Base-by-base conservation (phyloP, 2,329 filamentous ascomycete genomes). In the Talaromyces atroroseus region DNA sequence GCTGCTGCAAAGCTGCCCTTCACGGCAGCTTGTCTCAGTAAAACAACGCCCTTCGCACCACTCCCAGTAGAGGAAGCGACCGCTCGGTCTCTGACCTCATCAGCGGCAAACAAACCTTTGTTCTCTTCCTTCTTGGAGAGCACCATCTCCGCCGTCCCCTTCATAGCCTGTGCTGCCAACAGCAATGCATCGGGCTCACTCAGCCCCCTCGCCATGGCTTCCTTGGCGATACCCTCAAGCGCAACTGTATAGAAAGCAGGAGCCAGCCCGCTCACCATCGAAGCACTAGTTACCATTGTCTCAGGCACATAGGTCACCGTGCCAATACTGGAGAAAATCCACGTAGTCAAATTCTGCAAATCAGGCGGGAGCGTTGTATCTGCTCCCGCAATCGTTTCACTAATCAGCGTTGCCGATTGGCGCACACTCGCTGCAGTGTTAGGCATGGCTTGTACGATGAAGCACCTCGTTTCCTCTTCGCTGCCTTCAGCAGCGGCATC, bases 261-360 rank as follows among this genome's bases (percentile, higher is more conserved):
- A 38, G 56, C 56, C 26, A 58, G 50, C 40, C 50, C 46, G 51
- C 50, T 58, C 1, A 53, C 45, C 14, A 52, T 50, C 6, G 56
- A 54, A 7, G 56, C 56, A 14, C 42, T 53, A 12, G 29, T 54
- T 51, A 58, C 38, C n/a, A 58, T n/a, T 10, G 50, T 34, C 46
- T 54, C 56, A 1, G 56, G 50, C 20, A 46, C 46, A 16, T 49
- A 58, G 1, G 56, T 58, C 6, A 58, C 56, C 14, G 50, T 58
- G 1, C 56, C 56, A 21, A 58, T 58, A 36, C 56, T 58, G 5
- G 56, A 58, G 21, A 58, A 58, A 14, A 58, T 58, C 56, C 56
- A 58, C 7, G 56, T 58, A 14, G 56, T 50, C 50, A 58, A 34
- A 36, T 21, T 54, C 40, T 51, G 45, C 2, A 54, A 46, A 47